Percentiles rank a stretch among this genome's conserved stretches.
Conservation (phyloP, 2,329 filamentous ascomycete genomes). For the Pseudogymnoascus sp. region DNA sequence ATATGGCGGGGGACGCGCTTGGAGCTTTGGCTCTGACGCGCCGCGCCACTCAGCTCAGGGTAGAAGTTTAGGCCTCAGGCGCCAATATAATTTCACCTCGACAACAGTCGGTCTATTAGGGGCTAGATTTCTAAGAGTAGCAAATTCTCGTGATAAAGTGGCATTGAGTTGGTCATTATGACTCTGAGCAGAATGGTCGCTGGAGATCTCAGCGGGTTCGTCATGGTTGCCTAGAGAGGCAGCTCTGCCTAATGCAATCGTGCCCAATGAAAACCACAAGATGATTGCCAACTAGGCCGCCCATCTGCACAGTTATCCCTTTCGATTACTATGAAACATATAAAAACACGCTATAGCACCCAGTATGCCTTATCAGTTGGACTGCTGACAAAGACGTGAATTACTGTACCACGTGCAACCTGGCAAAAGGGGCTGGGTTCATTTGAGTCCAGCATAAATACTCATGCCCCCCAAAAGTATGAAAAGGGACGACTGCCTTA, state of each 20-base stretch:
- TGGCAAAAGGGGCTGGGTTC: not conserved
- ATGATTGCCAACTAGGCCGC: not conserved
- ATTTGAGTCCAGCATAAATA: not conserved
- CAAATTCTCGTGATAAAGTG: not conserved
- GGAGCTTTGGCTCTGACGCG: conserved; percentile 5
- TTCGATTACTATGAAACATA: not conserved
- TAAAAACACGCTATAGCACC: not conserved
- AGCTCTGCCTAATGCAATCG: not conserved
- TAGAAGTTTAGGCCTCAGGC: not conserved
- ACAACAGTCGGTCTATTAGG: not conserved
- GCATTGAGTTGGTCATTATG: not conserved
- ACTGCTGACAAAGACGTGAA: not conserved
- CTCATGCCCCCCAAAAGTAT: not conserved
- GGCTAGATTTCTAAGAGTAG: not conserved
- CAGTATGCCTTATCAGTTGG: not conserved
- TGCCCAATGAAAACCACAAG: not conserved
- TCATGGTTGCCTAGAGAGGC: not conserved
- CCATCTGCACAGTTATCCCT: not conserved
- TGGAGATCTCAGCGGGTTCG: not conserved
- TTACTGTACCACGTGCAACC: not conserved
- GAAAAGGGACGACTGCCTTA: not conserved
- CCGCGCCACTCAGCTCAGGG: not conserved
- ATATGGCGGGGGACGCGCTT: conserved; percentile 2
- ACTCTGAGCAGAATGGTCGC: not conserved
- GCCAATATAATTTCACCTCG: not conserved